phyloP scores from a whole-genome alignment of 495 filamentous ascomycete genomes.

The Xylaria bambusicola region DNA sequence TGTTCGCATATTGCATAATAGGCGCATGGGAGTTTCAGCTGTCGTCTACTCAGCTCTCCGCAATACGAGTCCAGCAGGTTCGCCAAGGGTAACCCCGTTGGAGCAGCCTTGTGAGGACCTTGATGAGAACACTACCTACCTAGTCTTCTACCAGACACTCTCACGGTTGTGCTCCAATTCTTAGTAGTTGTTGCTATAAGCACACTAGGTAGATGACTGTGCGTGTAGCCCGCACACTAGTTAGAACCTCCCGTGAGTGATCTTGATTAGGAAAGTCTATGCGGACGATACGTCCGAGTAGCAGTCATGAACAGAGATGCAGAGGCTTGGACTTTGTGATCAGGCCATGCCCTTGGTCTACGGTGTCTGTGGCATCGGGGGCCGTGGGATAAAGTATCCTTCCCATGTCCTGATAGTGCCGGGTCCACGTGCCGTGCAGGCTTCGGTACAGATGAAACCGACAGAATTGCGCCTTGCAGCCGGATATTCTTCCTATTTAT shows the following conservation, averaged over 20 bases:
- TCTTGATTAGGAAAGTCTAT: neutral
- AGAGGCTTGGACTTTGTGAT: neutral
- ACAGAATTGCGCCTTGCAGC: slow-evolving; percentile 4
- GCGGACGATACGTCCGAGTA: neutral
- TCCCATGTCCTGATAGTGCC: neutral
- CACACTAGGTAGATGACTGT: neutral
- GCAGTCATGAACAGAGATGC: neutral
- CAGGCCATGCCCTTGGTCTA: neutral
- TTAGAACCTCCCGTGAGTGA: no score
- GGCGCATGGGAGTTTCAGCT: neutral
- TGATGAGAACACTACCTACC: neutral
- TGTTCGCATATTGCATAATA: neutral
- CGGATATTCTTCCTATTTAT: slow-evolving; percentile 8
- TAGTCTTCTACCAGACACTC: neutral
- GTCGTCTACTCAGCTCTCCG: slow-evolving; percentile 1
- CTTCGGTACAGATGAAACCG: slow-evolving; percentile 7
- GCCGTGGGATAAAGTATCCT: no score
- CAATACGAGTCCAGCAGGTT: neutral
- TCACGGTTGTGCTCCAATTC: neutral
- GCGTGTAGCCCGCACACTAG: neutral
- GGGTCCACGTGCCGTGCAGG: slow-evolving; percentile 5
- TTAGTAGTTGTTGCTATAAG: neutral
- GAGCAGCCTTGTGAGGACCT: neutral
- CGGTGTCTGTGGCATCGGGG: neutral
- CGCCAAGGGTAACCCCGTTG: neutral